Percentiles rank a stretch among this genome's conserved stretches.
Evolutionary conservation across 495 filamentous ascomycete genomes (phyloP).

Genomic region (Penicillium riverlandense): DNA sequence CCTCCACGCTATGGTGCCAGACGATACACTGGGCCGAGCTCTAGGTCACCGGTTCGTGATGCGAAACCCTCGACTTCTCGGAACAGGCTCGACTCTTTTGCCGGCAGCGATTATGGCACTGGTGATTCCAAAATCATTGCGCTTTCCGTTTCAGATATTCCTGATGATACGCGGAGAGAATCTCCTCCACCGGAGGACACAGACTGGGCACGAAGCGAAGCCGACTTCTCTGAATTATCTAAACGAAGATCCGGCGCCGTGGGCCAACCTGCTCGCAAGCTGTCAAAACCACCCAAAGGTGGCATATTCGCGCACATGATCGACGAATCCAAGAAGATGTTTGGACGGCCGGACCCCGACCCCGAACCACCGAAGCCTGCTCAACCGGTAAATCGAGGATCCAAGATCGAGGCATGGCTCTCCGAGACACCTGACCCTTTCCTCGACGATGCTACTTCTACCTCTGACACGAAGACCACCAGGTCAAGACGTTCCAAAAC

Average conservation of each 20-base stretch:
- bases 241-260: slow-evolving; percentile 6
- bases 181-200: slow-evolving; percentile 25
- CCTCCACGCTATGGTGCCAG: slow-evolving; percentile 5
- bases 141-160: slow-evolving; percentile 13
- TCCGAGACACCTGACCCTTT: slow-evolving; percentile 69
- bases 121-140: too few relatives aligned
- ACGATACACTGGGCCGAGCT: neutral
- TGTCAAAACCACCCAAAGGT: slow-evolving; percentile 34
- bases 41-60: slow-evolving; percentile 8
- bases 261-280: slow-evolving; percentile 22
- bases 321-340: slow-evolving; percentile 48
- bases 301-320: slow-evolving; percentile 44
- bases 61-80: slow-evolving; percentile 7
- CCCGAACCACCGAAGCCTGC: slow-evolving; percentile 41
- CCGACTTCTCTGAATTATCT: slow-evolving; percentile 39
- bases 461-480: slow-evolving; percentile 33
- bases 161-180: slow-evolving; percentile 17
- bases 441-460: slow-evolving; percentile 39
- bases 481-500: slow-evolving; percentile 20
- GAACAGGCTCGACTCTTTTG: too few relatives aligned
- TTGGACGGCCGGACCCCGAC: slow-evolving; percentile 35
- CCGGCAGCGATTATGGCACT: too few relatives aligned
- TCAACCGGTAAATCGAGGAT: slow-evolving; percentile 24
- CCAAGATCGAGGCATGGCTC: slow-evolving; percentile 72
- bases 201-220: slow-evolving; percentile 38